Percentiles rank a stretch among this genome's conserved stretches.
Evolutionary conservation across 805 yeast species (phyloP).

Genomic region (Myxozyma sirexii): DNA sequence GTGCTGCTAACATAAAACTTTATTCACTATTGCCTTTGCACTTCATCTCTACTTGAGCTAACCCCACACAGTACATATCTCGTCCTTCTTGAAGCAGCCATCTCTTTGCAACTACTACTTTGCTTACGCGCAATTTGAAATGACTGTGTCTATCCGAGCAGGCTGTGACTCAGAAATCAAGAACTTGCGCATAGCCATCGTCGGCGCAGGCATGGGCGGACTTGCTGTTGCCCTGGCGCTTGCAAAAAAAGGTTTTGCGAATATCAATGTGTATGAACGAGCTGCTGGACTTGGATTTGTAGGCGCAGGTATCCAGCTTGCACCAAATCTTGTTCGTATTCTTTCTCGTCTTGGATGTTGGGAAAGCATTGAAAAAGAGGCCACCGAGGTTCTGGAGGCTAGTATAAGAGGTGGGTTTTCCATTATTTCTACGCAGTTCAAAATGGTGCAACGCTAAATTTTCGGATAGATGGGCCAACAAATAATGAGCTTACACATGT

Average conservation of each 20-base stretch:
- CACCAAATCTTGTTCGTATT: slow-evolving; percentile 40
- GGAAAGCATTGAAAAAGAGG: background rate
- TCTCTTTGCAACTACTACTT: no score
- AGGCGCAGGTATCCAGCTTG: slow-evolving; percentile 44
- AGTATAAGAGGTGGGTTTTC: background rate
- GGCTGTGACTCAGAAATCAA: background rate
- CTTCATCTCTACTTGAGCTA: no score
- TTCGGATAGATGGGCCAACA: background rate
- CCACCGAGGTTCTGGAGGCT: background rate
- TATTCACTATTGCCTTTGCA: no score
- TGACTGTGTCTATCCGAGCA: no score
- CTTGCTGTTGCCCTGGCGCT: slow-evolving; percentile 40
- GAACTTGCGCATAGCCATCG: slow-evolving; percentile 32
- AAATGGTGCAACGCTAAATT: background rate
- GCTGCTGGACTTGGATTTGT: slow-evolving; percentile 41
- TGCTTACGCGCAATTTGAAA: no score
- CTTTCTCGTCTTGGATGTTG: slow-evolving; percentile 36
- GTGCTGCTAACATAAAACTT: no score
- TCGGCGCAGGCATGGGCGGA: slow-evolving; percentile 44
- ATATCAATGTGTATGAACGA: slow-evolving; percentile 38
- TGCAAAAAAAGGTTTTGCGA: slow-evolving; percentile 36
- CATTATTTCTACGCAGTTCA: background rate
- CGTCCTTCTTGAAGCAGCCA: no score
- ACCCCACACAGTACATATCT: no score
- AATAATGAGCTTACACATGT: background rate